These are phyloP conservation scores for Excoecaria cochinchinensis DNA, from an alignment of 345 rosid genomes.

Conservation along the genomic window DNA sequence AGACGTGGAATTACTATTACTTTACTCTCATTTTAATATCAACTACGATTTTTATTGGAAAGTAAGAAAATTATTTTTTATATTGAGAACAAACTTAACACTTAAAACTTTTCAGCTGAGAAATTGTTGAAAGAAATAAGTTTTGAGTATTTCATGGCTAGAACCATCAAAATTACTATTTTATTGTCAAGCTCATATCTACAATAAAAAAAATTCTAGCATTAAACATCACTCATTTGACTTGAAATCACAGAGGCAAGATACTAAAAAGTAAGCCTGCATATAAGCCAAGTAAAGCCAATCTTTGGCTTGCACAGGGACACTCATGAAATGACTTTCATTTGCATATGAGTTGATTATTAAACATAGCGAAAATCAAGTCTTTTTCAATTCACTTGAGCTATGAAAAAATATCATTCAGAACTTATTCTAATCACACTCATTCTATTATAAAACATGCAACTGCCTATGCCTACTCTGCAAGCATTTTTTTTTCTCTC, in stretches of 20 bases:
- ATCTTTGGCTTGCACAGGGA: not conserved
- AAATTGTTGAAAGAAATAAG: not conserved
- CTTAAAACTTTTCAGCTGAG: not conserved
- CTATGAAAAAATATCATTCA: not conserved
- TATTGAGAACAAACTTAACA: not conserved
- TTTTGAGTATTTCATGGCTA: not conserved
- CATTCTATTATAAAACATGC: not conserved
- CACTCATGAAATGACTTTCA: not conserved
- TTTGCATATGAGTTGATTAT: not conserved
- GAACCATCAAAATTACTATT: not conserved
- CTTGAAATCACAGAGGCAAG: not conserved
- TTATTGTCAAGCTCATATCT: not conserved
- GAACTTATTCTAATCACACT: not conserved
- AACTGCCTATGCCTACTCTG: not conserved
- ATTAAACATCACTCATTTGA: not conserved
- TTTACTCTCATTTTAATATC: not conserved
- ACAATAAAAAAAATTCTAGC: not conserved
- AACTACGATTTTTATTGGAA: not conserved
- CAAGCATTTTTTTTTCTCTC: not conserved
- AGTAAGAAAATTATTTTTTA: not conserved
- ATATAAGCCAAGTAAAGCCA: not conserved
- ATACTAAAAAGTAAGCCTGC: not conserved
- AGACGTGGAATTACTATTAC: not conserved
- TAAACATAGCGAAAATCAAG: not conserved
- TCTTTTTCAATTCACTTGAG: not conserved